These are phyloP conservation scores for Pharus latifolius DNA, from an alignment of 176 grass and related monocot genomes.

Conservation along the genomic window DNA sequence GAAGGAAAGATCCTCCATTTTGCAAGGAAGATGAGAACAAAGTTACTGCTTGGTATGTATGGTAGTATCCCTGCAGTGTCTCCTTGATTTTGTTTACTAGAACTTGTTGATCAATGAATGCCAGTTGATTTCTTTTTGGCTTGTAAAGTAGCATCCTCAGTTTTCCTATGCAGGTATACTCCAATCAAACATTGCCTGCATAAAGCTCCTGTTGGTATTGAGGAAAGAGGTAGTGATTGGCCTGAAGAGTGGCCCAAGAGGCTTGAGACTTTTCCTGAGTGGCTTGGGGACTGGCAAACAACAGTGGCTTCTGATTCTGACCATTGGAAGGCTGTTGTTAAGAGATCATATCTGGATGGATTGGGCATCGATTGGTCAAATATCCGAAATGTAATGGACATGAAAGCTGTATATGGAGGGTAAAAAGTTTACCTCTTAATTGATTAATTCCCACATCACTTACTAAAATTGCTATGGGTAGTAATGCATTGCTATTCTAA, in stretches of 20 bases:
- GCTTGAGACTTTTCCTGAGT: constrained; percentile 65
- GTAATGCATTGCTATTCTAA: neutral
- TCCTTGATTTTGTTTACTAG: neutral
- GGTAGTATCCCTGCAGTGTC: neutral
- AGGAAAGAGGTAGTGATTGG: constrained; percentile 88
- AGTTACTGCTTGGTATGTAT: constrained; percentile 62
- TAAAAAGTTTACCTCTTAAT: constrained; percentile 18
- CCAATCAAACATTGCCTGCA: constrained; percentile 71
- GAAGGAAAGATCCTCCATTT: constrained; percentile 70
- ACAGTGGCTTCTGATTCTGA: constrained; percentile 49
- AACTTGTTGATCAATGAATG: neutral
- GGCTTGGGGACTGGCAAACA: constrained; percentile 65
- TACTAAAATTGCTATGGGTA: neutral
- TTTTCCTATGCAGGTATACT: constrained; percentile 57
- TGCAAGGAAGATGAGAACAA: constrained; percentile 81
- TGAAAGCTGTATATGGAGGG: constrained; percentile 92
- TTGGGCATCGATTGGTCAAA: constrained; percentile 88
- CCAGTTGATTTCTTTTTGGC: constrained; percentile 2
- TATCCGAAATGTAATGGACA: constrained; percentile 81
- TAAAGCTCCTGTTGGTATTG: constrained; percentile 74
- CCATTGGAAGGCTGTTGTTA: constrained; percentile 78
- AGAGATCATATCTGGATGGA: constrained; percentile 86
- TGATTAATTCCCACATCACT: neutral
- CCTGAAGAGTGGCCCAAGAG: constrained; percentile 96
- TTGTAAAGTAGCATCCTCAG: neutral